phyloP scores from a whole-genome alignment of 305 asterid species.

The Salvia sclarea region DNA sequence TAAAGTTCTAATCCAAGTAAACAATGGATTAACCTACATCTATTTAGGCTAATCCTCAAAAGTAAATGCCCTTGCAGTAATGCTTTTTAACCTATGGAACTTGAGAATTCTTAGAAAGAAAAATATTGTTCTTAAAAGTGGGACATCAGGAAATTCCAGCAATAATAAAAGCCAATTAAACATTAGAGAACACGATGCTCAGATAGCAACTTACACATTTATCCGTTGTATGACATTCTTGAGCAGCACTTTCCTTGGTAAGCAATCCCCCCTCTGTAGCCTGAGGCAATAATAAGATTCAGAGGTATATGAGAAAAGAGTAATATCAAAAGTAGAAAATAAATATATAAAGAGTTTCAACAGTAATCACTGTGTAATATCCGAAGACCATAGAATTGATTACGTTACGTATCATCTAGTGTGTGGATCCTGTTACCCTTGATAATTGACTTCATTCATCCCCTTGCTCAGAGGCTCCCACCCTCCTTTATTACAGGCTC shows the following conservation, averaged over 20 bases:
- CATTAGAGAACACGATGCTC: neutral
- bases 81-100: neutral
- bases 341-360: neutral
- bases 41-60: no score
- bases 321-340: neutral
- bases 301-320: neutral
- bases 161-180: neutral
- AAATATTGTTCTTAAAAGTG: neutral
- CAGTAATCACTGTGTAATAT: neutral
- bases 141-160: neutral
- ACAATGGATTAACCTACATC: no score
- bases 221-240: neutral
- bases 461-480: neutral
- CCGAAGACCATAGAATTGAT: neutral
- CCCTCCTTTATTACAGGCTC: neutral
- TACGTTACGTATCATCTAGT: neutral
- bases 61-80: no score
- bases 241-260: neutral
- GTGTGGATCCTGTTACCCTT: neutral
- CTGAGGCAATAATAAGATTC: neutral
- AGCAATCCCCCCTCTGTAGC: neutral
- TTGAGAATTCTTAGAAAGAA: neutral
- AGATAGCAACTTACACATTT: conserved; percentile 25
- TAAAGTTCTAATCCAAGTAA: no score
- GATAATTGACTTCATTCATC: neutral